Base-by-base conservation (phyloP, 306 rosid genomes). In the Cicer cuneatum region DNA sequence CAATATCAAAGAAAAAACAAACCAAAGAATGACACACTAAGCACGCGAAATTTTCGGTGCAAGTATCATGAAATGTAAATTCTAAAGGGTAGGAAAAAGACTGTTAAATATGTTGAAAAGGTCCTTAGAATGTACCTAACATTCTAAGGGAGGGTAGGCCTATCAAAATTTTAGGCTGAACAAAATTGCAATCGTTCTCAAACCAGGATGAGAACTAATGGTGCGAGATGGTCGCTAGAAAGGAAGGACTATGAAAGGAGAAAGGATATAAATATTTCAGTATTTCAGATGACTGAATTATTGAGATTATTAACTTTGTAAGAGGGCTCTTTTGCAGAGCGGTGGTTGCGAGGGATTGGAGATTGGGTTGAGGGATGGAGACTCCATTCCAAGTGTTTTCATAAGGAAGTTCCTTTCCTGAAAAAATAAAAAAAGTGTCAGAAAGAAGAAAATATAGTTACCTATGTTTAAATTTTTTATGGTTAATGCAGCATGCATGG, bases 391-490 rank as follows among this genome's bases (percentile, higher is more conserved):
- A 43, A 95, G 93, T 73, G 99, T 90, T 86, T 89, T 95, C 86
- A 92, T 90, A 72, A 95, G 92, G 81, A 95, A 95, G 85, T 75
- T 90, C 92, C 98, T 89, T 81, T 95, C 99, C 99, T 95, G 96
- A 71, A 87, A 87, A 66, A 24, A 42, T 10, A 45, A 45, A 37
- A 37, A 18, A 42, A 19, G 14, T 56, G 69, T 79, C 41, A 77
- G 72, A 68, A 66, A 47, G 41, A 69, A 56, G 54, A 69, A 8
- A 58, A 53, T 74, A 46, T 40, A 63, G 73, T 82, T 18, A 84
- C 69, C 19, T 64, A 46, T 53, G 39, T 61, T 10, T 72, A 47
- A 77, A 67, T 29, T 29, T 29, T 29, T 29, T 19, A 21, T 53
- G 69, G 24, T 53, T 24, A 18, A 40, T 49, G 62, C 71, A 48